These are phyloP conservation scores for Mycena rebaudengoi DNA, from an alignment of 768 basidiomycete species.

Conservation along the genomic window DNA sequence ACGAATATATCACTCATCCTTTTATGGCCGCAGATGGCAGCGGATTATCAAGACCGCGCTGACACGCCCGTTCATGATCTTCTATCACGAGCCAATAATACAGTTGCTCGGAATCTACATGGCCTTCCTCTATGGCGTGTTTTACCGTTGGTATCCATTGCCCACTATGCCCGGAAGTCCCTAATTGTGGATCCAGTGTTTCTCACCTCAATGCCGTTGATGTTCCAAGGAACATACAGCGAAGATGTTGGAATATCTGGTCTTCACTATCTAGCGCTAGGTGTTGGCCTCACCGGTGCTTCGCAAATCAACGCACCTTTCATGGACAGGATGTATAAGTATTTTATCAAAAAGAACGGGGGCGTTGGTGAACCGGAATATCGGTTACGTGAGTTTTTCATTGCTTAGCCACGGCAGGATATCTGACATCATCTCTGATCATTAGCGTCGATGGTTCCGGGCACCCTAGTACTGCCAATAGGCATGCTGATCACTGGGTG, in stretches of 20 bases:
- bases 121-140: conserved; percentile 71
- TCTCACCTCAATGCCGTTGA: conserved; percentile 70
- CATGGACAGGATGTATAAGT: no score
- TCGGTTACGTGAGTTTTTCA: conserved; percentile 45
- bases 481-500: conserved; percentile 78
- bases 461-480: no score
- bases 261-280: conserved; percentile 75
- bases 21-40: conserved; percentile 45
- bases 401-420: no score
- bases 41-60: conserved; percentile 61
- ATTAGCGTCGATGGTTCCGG: no score
- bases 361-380: conserved; percentile 58
- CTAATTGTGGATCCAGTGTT: no score
- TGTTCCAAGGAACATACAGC: conserved; percentile 58
- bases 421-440: no score
- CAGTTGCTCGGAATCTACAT: conserved; percentile 74
- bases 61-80: conserved; percentile 71
- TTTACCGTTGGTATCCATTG: conserved; percentile 59
- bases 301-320: conserved; percentile 67
- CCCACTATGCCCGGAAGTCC: no score
- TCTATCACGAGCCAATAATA: conserved; percentile 68
- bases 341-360: conserved; percentile 52
- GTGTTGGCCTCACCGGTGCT: conserved; percentile 61
- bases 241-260: conserved; percentile 66
- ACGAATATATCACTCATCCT: neutral